phyloP scores from a whole-genome alignment of 495 filamentous ascomycete genomes.

The Podospora didyma region DNA sequence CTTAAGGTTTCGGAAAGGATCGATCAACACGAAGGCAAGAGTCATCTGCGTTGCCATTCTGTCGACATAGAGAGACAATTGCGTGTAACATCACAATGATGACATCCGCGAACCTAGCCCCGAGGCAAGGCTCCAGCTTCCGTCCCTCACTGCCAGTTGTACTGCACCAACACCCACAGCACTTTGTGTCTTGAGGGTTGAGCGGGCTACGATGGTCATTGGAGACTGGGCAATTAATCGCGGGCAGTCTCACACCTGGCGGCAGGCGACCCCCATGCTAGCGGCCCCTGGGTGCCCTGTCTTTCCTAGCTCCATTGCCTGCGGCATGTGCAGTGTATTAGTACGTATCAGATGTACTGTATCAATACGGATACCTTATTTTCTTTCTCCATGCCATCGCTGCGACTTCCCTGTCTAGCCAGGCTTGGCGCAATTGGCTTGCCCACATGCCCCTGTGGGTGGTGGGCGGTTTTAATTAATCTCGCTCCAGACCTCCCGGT shows the following conservation, averaged over 20 bases:
- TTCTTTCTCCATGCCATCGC: slow-evolving; percentile 7
- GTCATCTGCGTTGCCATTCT: no score
- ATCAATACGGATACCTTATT: neutral
- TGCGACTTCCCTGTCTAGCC: slow-evolving; percentile 12
- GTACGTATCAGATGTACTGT: neutral
- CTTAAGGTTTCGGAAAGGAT: no score
- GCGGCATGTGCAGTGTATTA: no score
- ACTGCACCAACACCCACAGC: neutral
- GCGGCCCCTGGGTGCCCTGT: slow-evolving; percentile 4
- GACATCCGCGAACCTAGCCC: no score
- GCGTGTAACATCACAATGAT: neutral
- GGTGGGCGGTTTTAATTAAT: slow-evolving; percentile 25
- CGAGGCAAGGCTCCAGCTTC: neutral
- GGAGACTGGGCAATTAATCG: neutral
- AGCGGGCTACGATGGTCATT: neutral
- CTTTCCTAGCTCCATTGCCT: neutral
- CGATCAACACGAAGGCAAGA: no score
- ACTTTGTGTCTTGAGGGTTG: slow-evolving; percentile 7
- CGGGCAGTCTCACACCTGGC: neutral
- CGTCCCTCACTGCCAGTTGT: neutral
- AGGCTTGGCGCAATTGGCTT: slow-evolving; percentile 17
- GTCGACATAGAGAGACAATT: no score
- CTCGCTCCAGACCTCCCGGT: slow-evolving; percentile 22
- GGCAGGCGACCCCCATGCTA: slow-evolving; percentile 1
- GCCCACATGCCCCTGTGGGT: slow-evolving; percentile 12